Base-by-base conservation (phyloP, 2,329 filamentous ascomycete genomes). In the Cercospora sojina region DNA sequence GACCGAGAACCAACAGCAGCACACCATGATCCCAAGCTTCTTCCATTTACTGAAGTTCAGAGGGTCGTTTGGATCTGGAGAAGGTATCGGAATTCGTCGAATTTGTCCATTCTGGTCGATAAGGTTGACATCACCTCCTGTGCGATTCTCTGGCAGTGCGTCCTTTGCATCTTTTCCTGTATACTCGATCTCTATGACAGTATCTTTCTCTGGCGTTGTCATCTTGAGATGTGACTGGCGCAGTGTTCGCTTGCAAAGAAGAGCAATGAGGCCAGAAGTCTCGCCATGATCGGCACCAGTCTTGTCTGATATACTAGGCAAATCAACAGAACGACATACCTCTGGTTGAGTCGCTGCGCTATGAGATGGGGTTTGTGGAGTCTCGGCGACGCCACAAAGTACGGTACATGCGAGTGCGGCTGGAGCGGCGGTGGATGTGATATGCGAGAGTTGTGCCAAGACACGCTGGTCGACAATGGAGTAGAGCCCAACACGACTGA, bases 1-100 rank as follows among this genome's bases (percentile, higher is more conserved):
- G 56, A 76, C 72, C 3, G 67, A 74, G 61, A 75, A 77, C 73
- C 75, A 77, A 62, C 76, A 77, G 62, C 74, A 76, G 49, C 71
- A 69, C 8, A 74, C 51, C 10, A 77, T 68, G 20, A 77, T 72
- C 3, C 74, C 65, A 10, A 74, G 64, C 57, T 78, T 78, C 3
- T 70, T 71, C 72, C 69, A 74, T 62, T 72, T 74, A 13, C 70
- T 62, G 25, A 76, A 64, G 65, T 76, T 78, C 18, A 77, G 67
- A 13, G 75, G 75, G 49, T 78, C 75, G 70, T 71, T 70, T 1
- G 67, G 61, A n/a, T 68, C 64, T 25, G 60, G 49, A 5, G 71
- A 71, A 18, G 72, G 71, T 5, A 73, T 62, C 10, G 72, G 72
- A 13, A 73, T 70, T 6, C 70, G 68, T 25, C 69, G 66, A 13